phyloP scores from a whole-genome alignment of 345 rosid species.

The Pugionium cornutum region DNA sequence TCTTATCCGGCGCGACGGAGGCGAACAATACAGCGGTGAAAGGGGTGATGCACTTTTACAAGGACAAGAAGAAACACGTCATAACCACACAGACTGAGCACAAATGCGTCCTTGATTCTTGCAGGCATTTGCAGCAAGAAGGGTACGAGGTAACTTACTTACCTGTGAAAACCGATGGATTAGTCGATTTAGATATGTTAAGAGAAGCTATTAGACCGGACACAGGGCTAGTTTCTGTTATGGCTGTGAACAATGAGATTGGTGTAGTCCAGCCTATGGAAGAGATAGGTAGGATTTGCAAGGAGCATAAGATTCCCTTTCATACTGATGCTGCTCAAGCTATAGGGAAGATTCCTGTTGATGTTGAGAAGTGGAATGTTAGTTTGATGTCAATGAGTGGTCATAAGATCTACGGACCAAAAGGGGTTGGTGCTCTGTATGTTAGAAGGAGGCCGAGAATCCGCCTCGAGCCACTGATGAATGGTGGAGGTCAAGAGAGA shows the following conservation, averaged over 20 bases:
- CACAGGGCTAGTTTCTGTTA: slow-evolving; percentile 80
- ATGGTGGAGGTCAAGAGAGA: slow-evolving; percentile 99
- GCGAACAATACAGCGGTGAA: slow-evolving; percentile 82
- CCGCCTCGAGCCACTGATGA: slow-evolving; percentile 86
- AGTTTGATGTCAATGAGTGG: slow-evolving; percentile 94
- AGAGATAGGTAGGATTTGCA: slow-evolving; percentile 82
- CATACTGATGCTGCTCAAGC: slow-evolving; percentile 98
- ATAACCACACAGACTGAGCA: slow-evolving; percentile 97
- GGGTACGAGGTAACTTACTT: slow-evolving; percentile 91
- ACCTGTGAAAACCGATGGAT: slow-evolving; percentile 71
- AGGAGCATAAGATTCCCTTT: slow-evolving; percentile 74
- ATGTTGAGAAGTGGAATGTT: slow-evolving; percentile 88
- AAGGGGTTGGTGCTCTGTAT: slow-evolving; percentile 92
- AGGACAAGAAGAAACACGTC: slow-evolving; percentile 84
- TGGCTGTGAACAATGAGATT: slow-evolving; percentile 97
- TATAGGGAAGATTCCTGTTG: slow-evolving; percentile 84
- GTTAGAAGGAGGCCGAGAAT: slow-evolving; percentile 82
- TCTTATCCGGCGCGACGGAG: slow-evolving; percentile 96
- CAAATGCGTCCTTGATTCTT: slow-evolving; percentile 91
- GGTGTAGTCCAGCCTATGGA: slow-evolving; percentile 95
- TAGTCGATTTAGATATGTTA: slow-evolving; percentile 68
- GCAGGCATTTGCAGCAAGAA: slow-evolving; percentile 94
- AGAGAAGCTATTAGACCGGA: slow-evolving; percentile 68
- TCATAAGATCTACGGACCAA: slow-evolving; percentile 88
- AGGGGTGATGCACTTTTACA: slow-evolving; percentile 94